These are phyloP conservation scores for Vinca minor DNA, from an alignment of 257 asterid genomes.

Conservation along the genomic window DNA sequence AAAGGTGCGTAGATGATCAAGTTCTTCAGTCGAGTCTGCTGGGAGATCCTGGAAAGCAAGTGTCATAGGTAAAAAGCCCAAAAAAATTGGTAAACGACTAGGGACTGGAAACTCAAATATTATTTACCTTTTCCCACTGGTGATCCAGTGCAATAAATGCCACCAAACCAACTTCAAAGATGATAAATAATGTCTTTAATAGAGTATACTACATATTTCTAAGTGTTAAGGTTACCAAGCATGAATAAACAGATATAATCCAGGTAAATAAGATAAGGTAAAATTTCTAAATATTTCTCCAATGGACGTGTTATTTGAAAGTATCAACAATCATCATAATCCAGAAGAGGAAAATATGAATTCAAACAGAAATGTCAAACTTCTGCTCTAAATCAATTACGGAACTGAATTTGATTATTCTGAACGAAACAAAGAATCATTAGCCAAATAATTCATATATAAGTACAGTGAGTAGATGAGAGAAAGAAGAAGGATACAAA, in stretches of 20 bases:
- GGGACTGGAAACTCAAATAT: background rate
- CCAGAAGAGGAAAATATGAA: background rate
- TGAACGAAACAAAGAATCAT: background rate
- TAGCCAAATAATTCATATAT: too few species aligned
- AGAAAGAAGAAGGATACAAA: constrained; percentile 55
- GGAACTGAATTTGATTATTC: background rate
- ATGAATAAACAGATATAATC: background rate
- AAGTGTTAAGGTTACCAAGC: constrained; percentile 36
- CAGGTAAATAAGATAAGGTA: background rate
- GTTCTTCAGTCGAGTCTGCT: constrained; percentile 76
- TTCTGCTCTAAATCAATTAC: background rate
- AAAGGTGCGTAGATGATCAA: constrained; percentile 43
- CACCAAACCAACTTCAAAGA: constrained; percentile 56
- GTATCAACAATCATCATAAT: background rate
- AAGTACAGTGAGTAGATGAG: background rate
- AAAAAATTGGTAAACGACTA: constrained; percentile 1
- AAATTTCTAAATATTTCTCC: background rate
- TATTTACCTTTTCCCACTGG: constrained; percentile 65
- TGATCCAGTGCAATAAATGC: constrained; percentile 64
- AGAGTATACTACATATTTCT: constrained; percentile 45
- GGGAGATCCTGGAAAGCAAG: constrained; percentile 59
- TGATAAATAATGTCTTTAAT: constrained; percentile 42
- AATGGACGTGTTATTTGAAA: background rate
- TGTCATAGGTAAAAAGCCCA: constrained; percentile 12
- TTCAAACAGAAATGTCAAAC: background rate